These are phyloP conservation scores for Xylaria acuta DNA, from an alignment of 495 filamentous ascomycete genomes.

Conservation along the genomic window DNA sequence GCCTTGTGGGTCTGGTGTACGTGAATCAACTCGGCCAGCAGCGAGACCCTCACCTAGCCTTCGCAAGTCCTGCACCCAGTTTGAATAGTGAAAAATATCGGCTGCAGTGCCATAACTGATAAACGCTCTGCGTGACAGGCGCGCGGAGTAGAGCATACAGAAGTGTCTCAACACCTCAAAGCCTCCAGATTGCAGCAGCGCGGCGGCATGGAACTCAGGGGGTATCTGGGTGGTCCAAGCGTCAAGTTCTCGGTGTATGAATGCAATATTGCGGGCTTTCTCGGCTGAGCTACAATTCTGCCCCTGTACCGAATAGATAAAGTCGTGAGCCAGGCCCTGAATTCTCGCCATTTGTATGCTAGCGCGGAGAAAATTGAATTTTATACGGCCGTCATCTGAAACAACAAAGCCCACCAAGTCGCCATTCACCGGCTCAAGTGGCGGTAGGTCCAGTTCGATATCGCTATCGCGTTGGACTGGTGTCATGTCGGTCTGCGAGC, in stretches of 20 bases:
- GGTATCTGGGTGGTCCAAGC: constrained; percentile 8
- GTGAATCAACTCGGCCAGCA: not conserved
- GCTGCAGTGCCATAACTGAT: not conserved
- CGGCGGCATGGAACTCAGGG: constrained; percentile 1
- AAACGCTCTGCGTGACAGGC: constrained; percentile 4
- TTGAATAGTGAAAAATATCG: constrained; percentile 9
- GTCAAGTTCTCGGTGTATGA: constrained; percentile 12
- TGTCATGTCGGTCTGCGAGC: constrained; percentile 15
- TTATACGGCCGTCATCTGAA: not conserved
- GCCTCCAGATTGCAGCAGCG: not conserved
- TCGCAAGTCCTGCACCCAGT: not conserved
- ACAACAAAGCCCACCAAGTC: constrained; percentile 16
- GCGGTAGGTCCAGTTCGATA: constrained; percentile 31
- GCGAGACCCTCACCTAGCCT: not conserved
- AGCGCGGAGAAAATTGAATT: constrained; percentile 24
- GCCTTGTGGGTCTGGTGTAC: not conserved
- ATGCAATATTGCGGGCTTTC: not conserved
- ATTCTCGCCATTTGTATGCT: constrained; percentile 25
- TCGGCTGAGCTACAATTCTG: not conserved
- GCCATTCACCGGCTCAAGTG: constrained; percentile 3
- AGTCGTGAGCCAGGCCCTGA: constrained; percentile 29
- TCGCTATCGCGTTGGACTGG: constrained; percentile 20
- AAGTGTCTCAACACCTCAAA: constrained; percentile 11
- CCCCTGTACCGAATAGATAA: constrained; percentile 16
- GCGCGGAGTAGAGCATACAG: constrained; percentile 20